Conservation (phyloP, 2,329 filamentous ascomycete species). For the Xylaria sp. region DNA sequence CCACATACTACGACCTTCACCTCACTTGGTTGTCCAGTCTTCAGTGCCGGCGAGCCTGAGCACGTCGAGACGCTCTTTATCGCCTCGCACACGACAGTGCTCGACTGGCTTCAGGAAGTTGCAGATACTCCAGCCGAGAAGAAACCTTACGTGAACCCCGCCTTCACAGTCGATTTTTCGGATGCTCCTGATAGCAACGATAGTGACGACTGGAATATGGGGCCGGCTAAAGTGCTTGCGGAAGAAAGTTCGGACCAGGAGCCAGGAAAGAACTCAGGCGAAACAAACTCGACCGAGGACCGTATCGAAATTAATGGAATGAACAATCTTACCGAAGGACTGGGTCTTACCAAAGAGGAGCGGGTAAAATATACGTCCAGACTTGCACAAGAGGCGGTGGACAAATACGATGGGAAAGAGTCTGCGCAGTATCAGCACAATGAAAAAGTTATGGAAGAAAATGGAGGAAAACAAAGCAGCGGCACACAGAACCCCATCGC, state of each 20-base stretch:
- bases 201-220: slow-evolving; percentile 43
- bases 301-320: too few relatives aligned
- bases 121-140: slow-evolving; percentile 49
- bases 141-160: slow-evolving; percentile 54
- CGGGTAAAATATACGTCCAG: too few relatives aligned
- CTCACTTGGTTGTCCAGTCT: slow-evolving; percentile 71
- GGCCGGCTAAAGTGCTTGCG: neutral
- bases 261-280: too few relatives aligned
- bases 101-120: slow-evolving; percentile 71
- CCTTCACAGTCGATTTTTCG: slow-evolving; percentile 47
- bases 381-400: neutral
- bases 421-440: neutral
- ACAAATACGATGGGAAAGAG: neutral
- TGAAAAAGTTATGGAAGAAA: neutral
- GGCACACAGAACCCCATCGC: neutral
- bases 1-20: slow-evolving; percentile 53
- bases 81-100: slow-evolving; percentile 61
- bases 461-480: neutral
- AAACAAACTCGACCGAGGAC: too few relatives aligned
- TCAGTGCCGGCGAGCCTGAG: slow-evolving; percentile 71
- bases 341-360: neutral
- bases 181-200: slow-evolving; percentile 37
- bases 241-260: too few relatives aligned
- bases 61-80: slow-evolving; percentile 73
- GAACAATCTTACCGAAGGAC: too few relatives aligned